Conservation (phyloP, 345 rosid genomes). For the Salix caprea region DNA sequence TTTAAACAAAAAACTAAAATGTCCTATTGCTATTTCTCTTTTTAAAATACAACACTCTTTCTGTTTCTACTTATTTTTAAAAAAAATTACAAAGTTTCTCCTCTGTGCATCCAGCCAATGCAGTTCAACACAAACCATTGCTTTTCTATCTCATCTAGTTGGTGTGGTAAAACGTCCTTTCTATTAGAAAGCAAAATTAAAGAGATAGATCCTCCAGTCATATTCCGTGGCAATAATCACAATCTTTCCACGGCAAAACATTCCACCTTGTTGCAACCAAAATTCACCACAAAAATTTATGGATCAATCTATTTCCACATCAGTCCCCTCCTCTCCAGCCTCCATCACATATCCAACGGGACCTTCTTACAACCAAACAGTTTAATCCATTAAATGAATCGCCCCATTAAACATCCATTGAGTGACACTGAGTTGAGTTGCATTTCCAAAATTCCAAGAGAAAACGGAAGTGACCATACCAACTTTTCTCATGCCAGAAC, state of each 20-base stretch:
- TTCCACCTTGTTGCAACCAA: conserved; percentile 8
- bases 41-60: no score
- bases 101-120: neutral
- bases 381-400: neutral
- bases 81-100: no score
- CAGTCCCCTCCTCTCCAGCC: neutral
- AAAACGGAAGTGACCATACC: neutral
- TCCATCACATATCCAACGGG: neutral
- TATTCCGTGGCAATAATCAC: conserved; percentile 18
- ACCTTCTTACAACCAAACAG: neutral
- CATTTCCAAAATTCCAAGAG: conserved; percentile 7
- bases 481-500: conserved; percentile 28
- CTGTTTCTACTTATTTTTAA: no score
- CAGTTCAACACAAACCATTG: conserved; percentile 15
- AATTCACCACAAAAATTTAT: conserved; percentile 21
- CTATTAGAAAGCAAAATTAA: conserved; percentile 11
- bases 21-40: no score
- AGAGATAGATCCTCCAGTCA: conserved; percentile 2
- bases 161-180: conserved; percentile 15
- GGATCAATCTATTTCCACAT: neutral
- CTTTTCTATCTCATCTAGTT: neutral
- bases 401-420: neutral
- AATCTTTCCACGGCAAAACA: conserved; percentile 21
- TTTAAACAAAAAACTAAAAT: no score
- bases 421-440: neutral